Evolutionary conservation across 805 yeast species (phyloP), one percentile per base, ranked within the genome.

Genomic region (Torulaspora indica): DNA sequence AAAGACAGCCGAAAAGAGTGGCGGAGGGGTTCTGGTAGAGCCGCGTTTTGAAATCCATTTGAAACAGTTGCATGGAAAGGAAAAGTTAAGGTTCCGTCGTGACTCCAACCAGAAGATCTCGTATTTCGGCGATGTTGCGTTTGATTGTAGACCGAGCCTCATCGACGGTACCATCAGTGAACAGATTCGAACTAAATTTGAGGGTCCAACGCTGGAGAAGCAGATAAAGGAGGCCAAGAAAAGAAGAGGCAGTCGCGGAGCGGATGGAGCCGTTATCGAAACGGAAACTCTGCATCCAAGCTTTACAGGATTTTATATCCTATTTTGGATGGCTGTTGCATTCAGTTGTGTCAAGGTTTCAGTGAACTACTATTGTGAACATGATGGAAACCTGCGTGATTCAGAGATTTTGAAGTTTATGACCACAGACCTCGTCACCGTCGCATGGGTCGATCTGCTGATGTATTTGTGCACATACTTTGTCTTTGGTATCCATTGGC

Each of bases 221-320:
- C 55, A 46, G 27, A 50, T 57, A 17, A 55, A 37, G 31, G 43
- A 42, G 32, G 35, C 38, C 10, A 53, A 50, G 32, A 44, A 39
- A 18, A 40, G 30, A 13, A 47, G 38, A 14, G 27, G 38, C 35
- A 20, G 13, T 20, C 20, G 29, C 13, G 33, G 10, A 6, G 34
- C 34, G 37, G 54, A 35, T 28, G 31, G 31, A 10, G 23, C 47
- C 36, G 38, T 40, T 22, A 38, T 45, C 38, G 45, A 48, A 34
- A 28, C 40, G 9, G 51, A 53, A 8, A 42, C 31, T 12, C 35
- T 37, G 31, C 47, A 22, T 8, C 53, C 64, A 9, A 57, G 55
- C 43, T 89, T 86, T 61, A 79, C 77, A 53, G 98, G 98, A 2
- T 75, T 93, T 47, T 91, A 80, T 62, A 82, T 87, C 4, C 74